These are phyloP conservation scores for Dictyostelium purpureum DNA, from an alignment of 78 protist species.

Conservation along the genomic window DNA sequence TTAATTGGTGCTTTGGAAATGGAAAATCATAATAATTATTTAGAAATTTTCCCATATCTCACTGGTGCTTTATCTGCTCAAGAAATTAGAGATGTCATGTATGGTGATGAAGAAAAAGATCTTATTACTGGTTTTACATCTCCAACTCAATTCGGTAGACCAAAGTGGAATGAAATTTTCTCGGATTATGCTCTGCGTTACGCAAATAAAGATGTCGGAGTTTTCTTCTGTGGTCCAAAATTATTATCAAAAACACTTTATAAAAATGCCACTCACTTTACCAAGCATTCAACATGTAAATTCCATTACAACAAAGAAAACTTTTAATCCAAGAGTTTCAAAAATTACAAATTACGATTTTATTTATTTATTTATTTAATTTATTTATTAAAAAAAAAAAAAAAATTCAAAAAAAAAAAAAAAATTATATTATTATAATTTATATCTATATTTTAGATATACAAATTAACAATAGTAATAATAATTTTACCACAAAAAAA, in stretches of 20 bases:
- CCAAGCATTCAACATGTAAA: slow-evolving; percentile 45
- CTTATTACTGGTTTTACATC: slow-evolving; percentile 83
- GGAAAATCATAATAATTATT: slow-evolving; percentile 64
- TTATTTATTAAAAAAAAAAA: too few species aligned
- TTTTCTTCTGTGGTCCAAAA: slow-evolving; percentile 90
- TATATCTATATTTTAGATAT: too few species aligned
- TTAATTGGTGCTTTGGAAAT: slow-evolving; percentile 80
- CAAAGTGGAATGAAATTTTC: slow-evolving; percentile 73
- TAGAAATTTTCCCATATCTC: slow-evolving; percentile 83
- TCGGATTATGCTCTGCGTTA: slow-evolving; percentile 52
- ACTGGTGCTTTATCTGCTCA: slow-evolving; percentile 85
- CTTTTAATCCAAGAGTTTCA: too few species aligned
- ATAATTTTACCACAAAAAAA: too few species aligned
- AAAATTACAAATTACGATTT: too few species aligned
- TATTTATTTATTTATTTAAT: too few species aligned
- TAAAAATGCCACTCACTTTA: slow-evolving; percentile 24
- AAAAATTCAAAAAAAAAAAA: too few species aligned
- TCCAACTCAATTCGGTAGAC: slow-evolving; percentile 79
- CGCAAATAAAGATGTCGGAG: slow-evolving; percentile 79
- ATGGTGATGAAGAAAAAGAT: slow-evolving; percentile 74
- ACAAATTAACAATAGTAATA: too few species aligned
- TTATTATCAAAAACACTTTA: slow-evolving; percentile 76
- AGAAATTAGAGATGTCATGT: slow-evolving; percentile 85
- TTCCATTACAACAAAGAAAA: slow-evolving; percentile 88
- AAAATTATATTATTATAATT: too few species aligned